phyloP scores from a whole-genome alignment of 2,329 filamentous ascomycete genomes.

The Thermomyces lanuginosus region DNA sequence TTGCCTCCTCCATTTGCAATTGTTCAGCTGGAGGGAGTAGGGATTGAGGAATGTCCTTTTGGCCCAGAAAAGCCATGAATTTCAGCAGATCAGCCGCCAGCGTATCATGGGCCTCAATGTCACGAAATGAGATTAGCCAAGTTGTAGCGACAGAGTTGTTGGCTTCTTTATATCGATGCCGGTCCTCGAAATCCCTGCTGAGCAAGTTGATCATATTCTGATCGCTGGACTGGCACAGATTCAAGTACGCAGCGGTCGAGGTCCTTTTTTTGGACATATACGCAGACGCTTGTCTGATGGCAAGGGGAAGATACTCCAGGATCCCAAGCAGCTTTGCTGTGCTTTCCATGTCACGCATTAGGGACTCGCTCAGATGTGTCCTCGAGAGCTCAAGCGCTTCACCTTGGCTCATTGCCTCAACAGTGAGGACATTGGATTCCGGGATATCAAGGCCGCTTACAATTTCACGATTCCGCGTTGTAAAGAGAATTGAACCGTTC shows the following conservation, averaged over 20 bases:
- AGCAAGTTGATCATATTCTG: slow-evolving; percentile 6
- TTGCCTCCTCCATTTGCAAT: slow-evolving; percentile 3
- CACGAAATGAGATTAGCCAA: slow-evolving; percentile 13
- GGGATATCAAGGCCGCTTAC: background rate
- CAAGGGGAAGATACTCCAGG: slow-evolving; percentile 8
- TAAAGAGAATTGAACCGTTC: slow-evolving; percentile 5
- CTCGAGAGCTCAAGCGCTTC: slow-evolving; percentile 4
- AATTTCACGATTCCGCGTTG: background rate
- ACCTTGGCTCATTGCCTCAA: background rate
- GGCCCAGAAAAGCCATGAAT: slow-evolving; percentile 12
- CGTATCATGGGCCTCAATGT: slow-evolving; percentile 7
- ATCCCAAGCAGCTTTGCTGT: background rate
- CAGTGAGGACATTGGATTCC: slow-evolving; percentile 1
- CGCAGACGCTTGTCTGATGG: slow-evolving; percentile 8
- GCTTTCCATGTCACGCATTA: slow-evolving; percentile 3
- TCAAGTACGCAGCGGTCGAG: slow-evolving; percentile 2
- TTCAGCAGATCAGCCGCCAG: slow-evolving; percentile 10
- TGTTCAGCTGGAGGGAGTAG: too few species aligned
- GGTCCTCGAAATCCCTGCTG: slow-evolving; percentile 10
- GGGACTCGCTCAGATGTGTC: slow-evolving; percentile 1
- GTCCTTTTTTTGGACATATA: slow-evolving; percentile 7
- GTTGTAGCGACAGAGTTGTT: slow-evolving; percentile 14
- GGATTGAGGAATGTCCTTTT: slow-evolving; percentile 9
- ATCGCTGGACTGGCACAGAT: slow-evolving; percentile 6
- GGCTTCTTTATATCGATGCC: slow-evolving; percentile 7